phyloP scores from a whole-genome alignment of 306 rosid species.

The Casuarina glauca region DNA sequence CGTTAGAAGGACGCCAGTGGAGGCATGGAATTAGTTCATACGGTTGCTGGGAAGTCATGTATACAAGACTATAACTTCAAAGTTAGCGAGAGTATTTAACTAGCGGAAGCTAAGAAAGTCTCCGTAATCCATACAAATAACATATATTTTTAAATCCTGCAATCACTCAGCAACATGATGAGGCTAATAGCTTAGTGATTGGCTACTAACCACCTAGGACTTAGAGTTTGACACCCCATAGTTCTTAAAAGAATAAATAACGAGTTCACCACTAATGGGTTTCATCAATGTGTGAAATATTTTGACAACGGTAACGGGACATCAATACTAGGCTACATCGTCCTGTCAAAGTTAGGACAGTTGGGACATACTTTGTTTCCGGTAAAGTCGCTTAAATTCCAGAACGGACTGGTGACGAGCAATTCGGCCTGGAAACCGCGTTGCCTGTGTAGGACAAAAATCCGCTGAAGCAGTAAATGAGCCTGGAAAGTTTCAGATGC shows the following conservation, averaged over 20 bases:
- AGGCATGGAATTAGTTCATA: neutral
- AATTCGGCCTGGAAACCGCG: conserved; percentile 2
- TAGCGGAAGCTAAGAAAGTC: too few relatives aligned
- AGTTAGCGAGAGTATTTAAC: neutral
- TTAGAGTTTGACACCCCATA: too few relatives aligned
- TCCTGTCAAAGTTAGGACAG: neutral
- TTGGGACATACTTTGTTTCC: conserved; percentile 26
- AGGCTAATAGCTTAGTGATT: too few relatives aligned
- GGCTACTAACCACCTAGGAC: too few relatives aligned
- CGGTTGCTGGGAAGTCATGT: neutral
- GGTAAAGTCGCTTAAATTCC: conserved; percentile 15
- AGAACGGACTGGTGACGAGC: neutral
- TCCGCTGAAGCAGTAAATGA: conserved; percentile 30
- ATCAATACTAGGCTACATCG: neutral
- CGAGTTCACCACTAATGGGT: too few relatives aligned
- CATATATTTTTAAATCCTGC: too few relatives aligned
- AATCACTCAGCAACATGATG: too few relatives aligned
- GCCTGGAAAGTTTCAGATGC: conserved; percentile 40
- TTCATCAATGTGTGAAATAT: neutral
- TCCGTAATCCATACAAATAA: too few relatives aligned
- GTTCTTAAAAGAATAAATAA: too few relatives aligned
- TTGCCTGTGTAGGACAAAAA: conserved; percentile 9
- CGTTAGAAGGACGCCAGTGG: too few relatives aligned
- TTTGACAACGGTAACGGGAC: neutral
- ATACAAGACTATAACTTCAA: neutral